Percentiles rank a stretch among this genome's conserved stretches.
Evolutionary conservation across 371 early-diverging fungal genomes (phyloP).

Genomic region (Mortierella sp.): DNA sequence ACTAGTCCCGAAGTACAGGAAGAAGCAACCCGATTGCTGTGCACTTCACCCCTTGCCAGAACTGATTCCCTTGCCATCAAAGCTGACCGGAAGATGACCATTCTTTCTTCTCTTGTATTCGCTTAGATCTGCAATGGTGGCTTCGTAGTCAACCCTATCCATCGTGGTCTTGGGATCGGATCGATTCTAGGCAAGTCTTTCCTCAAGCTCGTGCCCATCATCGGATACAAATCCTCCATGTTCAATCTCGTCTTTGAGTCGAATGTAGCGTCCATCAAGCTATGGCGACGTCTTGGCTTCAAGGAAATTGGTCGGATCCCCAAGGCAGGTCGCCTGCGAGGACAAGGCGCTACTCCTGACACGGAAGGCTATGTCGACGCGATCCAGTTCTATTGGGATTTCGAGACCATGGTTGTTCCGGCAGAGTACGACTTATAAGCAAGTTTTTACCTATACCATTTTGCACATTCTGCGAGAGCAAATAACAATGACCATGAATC

Average conservation of each 20-base stretch:
- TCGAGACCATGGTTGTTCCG: conserved; percentile 55
- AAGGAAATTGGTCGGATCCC: conserved; percentile 74
- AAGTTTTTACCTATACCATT: no score
- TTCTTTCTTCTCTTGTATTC: not conserved
- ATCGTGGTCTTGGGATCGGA: conserved; percentile 73
- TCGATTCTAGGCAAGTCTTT: conserved; percentile 76
- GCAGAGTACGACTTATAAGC: conserved; percentile 27
- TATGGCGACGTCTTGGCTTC: conserved; percentile 79
- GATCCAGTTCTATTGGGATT: conserved; percentile 79
- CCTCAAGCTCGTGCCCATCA: conserved; percentile 65
- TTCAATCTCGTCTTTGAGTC: conserved; percentile 85
- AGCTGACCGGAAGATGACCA: not conserved
- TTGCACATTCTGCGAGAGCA: no score
- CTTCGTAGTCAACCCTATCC: conserved; percentile 66
- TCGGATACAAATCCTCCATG: conserved; percentile 80
- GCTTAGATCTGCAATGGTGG: conserved; percentile 80
- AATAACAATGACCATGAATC: no score
- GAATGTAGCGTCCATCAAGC: conserved; percentile 71
- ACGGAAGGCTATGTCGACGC: conserved; percentile 73
- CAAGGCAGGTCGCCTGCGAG: conserved; percentile 65
- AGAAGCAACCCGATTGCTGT: not conserved
- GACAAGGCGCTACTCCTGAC: conserved; percentile 26
- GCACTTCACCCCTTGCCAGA: no score
- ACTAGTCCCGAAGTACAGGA: not conserved
- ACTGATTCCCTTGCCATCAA: not conserved